A percentile compares a stretch with the other conserved stretches of the same genome.
These are phyloP conservation scores for Cutaneotrichosporon sp. DNA, from an alignment of 1,284 basidiomycete species.

Conservation along the genomic window DNA sequence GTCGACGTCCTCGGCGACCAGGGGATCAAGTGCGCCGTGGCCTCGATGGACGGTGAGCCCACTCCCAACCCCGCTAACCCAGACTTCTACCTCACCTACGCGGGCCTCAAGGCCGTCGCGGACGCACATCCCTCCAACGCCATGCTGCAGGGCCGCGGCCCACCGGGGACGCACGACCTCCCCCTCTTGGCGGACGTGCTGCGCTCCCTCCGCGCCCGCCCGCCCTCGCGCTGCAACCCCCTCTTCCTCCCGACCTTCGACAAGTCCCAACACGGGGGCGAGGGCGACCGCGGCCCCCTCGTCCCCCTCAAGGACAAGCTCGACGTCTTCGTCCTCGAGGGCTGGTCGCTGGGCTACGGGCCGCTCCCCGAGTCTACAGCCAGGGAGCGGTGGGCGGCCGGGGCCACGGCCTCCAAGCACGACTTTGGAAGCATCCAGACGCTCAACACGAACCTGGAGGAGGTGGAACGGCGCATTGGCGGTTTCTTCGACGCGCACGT, in stretches of 20 bases:
- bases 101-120: conserved; percentile 34
- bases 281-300: conserved; percentile 70
- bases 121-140: conserved; percentile 35
- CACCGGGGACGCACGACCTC: conserved; percentile 49
- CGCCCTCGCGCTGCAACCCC: not conserved
- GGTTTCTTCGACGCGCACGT: conserved; percentile 34
- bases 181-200: conserved; percentile 7
- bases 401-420: conserved; percentile 27
- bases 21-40: conserved; percentile 22
- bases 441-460: conserved; percentile 36
- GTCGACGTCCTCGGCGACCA: conserved; percentile 13
- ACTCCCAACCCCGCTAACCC: not conserved
- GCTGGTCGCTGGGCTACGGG: conserved; percentile 58
- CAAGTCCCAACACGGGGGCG: conserved; percentile 73
- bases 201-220: not conserved
- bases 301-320: conserved; percentile 42
- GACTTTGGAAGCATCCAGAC: conserved; percentile 24
- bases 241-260: conserved; percentile 62
- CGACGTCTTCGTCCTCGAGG: conserved; percentile 75
- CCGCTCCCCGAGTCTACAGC: conserved; percentile 45
- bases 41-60: conserved; percentile 28
- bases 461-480: conserved; percentile 20
- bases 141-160: conserved; percentile 47
- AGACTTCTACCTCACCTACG: conserved; percentile 46
- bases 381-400: conserved; percentile 38